Conservation (phyloP, 805 yeast species). For the Candida broadrunensis region DNA sequence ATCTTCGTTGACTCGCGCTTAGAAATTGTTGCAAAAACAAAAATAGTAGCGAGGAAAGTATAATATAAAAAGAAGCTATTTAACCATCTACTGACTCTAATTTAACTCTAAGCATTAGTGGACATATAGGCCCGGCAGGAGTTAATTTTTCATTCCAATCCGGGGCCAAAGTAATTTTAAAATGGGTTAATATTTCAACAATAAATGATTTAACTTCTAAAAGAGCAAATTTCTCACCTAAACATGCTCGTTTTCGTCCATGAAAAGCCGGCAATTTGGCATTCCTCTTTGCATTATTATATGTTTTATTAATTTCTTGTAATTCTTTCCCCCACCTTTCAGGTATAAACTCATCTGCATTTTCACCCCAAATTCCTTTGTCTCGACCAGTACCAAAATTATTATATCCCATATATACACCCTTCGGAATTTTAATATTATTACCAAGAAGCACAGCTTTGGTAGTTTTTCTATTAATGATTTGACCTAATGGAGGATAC, state of each 20-base stretch:
- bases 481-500: slow-evolving; percentile 57
- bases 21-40: too few species aligned
- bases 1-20: too few species aligned
- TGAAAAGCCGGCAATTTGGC: slow-evolving; percentile 52
- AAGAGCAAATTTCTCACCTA: slow-evolving; percentile 58
- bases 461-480: slow-evolving; percentile 49
- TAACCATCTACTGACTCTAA: neutral
- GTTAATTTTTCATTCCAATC: slow-evolving; percentile 50
- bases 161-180: slow-evolving; percentile 33
- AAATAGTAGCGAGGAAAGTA: too few species aligned
- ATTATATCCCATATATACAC: slow-evolving; percentile 54
- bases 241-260: slow-evolving; percentile 58
- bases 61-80: too few species aligned
- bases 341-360: slow-evolving; percentile 44
- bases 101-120: slow-evolving; percentile 29
- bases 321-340: slow-evolving; percentile 49
- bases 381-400: slow-evolving; percentile 51
- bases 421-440: slow-evolving; percentile 45
- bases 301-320: slow-evolving; percentile 36
- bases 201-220: slow-evolving; percentile 41
- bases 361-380: slow-evolving; percentile 40
- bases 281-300: slow-evolving; percentile 42
- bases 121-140: slow-evolving; percentile 59
- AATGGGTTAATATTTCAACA: slow-evolving; percentile 32
- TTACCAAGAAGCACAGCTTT: slow-evolving; percentile 35